Evolutionary conservation across 257 asterid species (phyloP), one percentile per base, ranked within the genome.

Genomic region (Cordia subcordata): DNA sequence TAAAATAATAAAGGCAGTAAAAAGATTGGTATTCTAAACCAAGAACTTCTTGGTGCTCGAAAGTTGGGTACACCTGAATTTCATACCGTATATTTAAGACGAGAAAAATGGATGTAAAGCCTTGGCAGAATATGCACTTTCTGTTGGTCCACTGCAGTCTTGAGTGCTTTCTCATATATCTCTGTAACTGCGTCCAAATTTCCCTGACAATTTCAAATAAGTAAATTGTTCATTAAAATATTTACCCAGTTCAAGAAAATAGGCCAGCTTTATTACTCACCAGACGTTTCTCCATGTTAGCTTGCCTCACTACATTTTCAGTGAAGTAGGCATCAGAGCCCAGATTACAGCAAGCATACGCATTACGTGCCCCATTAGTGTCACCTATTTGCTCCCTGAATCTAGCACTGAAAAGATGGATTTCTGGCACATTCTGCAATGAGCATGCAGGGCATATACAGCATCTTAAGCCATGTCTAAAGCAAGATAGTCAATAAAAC

Each of bases 221-320:
- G 33, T 49, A 42, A 55, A 22, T 59, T 33, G 61, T 65, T 35
- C 68, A 52, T 5, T 65, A 46, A 66, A 65, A 56, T 55, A 64
- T 57, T 53, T 52, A 51, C 63, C 23, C 52, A 49, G 56, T 38
- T 58, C 62, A 60, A 19, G 49, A 62, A 57, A 46, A 75, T 53
- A 76, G 49, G 52, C 59, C 62, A 65, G 70, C 52, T 35, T 55
- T 58, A 65, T 53, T 52, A 50, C 79, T 54, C 74, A 91, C 98
- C 90, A 74, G 73, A 49, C 96, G 98, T 57, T 88, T 88, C 82
- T 85, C 93, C 76, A 88, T 73, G 77, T 88, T 91, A 57, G 95
- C 96, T 79, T 69, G 83, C 54, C 77, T 72, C 55, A 68, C 73
- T 59, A 75, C 76, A 40, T 69, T 72, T 60, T 72, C 79, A 52